Conservation (phyloP, 2,329 filamentous ascomycete species). For the Pseudopithomyces chartarum region DNA sequence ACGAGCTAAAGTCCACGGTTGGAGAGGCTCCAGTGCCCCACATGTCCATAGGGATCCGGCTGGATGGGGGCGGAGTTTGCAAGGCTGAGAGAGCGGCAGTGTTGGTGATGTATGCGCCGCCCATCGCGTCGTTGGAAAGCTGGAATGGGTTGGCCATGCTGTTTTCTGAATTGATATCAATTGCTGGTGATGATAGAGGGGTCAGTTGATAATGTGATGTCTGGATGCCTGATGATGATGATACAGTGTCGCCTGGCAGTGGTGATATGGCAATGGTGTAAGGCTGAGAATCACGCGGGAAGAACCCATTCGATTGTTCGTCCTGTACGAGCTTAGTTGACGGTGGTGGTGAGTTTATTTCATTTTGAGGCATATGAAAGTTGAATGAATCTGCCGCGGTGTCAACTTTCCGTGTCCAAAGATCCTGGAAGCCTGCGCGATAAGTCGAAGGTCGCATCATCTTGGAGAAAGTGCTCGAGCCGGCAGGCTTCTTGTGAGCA, state of each 20-base stretch:
- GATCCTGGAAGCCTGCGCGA: conserved; percentile 50
- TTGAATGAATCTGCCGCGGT: conserved; percentile 53
- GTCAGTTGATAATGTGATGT: conserved; percentile 42
- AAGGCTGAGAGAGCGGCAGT: conserved; percentile 42
- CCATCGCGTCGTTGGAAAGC: conserved; percentile 21
- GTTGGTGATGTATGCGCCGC: conserved; percentile 20
- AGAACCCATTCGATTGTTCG: conserved; percentile 28
- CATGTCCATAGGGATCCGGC: conserved; percentile 32
- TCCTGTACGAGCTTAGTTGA: conserved; percentile 33
- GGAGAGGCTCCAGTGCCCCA: conserved; percentile 37
- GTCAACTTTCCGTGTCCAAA: conserved; percentile 60
- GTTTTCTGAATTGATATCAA: conserved; percentile 24
- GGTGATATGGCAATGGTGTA: conserved; percentile 29
- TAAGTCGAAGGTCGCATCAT: conserved; percentile 61
- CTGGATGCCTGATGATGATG: conserved; percentile 20
- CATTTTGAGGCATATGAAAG: conserved; percentile 49
- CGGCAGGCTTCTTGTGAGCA: conserved; percentile 21
- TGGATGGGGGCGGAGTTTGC: conserved; percentile 42
- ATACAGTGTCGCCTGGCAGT: conserved; percentile 16
- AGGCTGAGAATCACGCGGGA: conserved; percentile 26
- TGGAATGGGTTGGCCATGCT: conserved; percentile 27
- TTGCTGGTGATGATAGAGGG: conserved; percentile 37
- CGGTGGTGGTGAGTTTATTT: conserved; percentile 31
- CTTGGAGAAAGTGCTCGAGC: conserved; percentile 47
- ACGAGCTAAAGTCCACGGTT: conserved; percentile 33